phyloP scores from a whole-genome alignment of 305 asterid genomes.

The Rubia tinctorum region DNA sequence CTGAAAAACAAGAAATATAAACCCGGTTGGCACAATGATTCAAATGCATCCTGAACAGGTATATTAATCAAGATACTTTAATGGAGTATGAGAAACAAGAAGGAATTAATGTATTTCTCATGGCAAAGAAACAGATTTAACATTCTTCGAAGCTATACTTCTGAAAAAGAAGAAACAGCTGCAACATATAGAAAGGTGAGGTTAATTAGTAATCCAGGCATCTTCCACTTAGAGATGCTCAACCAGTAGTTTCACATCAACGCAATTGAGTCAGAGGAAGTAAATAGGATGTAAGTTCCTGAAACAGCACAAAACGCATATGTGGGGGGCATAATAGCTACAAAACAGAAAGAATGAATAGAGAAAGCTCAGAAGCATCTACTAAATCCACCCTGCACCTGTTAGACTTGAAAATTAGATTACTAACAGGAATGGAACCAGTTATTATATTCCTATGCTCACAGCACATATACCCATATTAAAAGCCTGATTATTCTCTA shows the following conservation, averaged over 20 bases:
- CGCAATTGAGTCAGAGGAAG: neutral
- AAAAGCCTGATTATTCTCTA: neutral
- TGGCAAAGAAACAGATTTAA: neutral
- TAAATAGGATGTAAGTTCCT: neutral
- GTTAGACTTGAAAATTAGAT: neutral
- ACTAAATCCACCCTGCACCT: constrained; percentile 1
- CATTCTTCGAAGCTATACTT: neutral
- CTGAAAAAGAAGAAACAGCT: neutral
- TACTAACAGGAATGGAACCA: neutral
- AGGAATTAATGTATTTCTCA: neutral
- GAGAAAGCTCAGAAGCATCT: neutral
- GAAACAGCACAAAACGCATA: neutral
- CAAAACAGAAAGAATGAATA: neutral
- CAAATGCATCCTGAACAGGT: neutral
- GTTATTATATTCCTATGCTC: neutral
- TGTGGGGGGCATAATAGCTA: neutral
- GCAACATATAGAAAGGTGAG: neutral
- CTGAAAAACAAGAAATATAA: neutral
- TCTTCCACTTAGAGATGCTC: neutral
- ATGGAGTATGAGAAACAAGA: neutral
- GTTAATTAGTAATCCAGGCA: neutral
- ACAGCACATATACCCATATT: neutral
- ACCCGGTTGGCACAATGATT: constrained; percentile 8
- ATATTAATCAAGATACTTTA: neutral
- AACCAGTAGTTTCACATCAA: neutral